A percentile compares a stretch with the other conserved stretches of the same genome.
phyloP scores from a whole-genome alignment of 805 yeast genomes.

The Candida schatavii region DNA sequence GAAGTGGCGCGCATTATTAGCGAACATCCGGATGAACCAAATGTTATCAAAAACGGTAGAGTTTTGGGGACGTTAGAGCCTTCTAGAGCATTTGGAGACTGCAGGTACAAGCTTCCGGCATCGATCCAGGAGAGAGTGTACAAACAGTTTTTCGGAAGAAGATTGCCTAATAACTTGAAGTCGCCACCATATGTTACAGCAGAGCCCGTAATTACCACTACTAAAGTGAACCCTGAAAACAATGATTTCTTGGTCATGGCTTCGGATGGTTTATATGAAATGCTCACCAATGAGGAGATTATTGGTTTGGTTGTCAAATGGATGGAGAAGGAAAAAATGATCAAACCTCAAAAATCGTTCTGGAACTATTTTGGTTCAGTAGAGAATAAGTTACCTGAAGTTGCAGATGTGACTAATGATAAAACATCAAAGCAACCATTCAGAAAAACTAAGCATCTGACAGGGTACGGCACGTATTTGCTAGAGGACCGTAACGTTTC shows the following conservation, averaged over 20 bases:
- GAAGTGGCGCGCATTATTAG: slow-evolving; percentile 79
- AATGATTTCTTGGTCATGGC: slow-evolving; percentile 90
- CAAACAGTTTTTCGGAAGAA: slow-evolving; percentile 76
- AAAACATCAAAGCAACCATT: slow-evolving; percentile 71
- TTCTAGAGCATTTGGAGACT: slow-evolving; percentile 95
- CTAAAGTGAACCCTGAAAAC: slow-evolving; percentile 64
- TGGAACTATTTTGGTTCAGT: slow-evolving; percentile 43
- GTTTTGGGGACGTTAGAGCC: slow-evolving; percentile 93
- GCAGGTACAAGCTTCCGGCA: slow-evolving; percentile 82
- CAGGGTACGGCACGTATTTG: slow-evolving; percentile 41
- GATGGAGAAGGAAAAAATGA: slow-evolving; percentile 74
- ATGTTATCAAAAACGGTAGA: slow-evolving; percentile 81
- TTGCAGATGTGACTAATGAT: slow-evolving; percentile 58
- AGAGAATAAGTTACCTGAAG: slow-evolving; percentile 57
- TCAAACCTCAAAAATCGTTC: slow-evolving; percentile 47
- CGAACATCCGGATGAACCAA: slow-evolving; percentile 91
- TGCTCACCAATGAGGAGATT: slow-evolving; percentile 88
- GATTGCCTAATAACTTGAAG: slow-evolving; percentile 65
- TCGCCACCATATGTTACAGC: slow-evolving; percentile 99
- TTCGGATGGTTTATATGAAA: slow-evolving; percentile 90
- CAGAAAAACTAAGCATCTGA: slow-evolving; percentile 45
- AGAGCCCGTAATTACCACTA: slow-evolving; percentile 85
- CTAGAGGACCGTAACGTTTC: slow-evolving; percentile 86
- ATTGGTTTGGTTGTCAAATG: slow-evolving; percentile 90
- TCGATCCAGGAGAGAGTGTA: slow-evolving; percentile 72